Conservation (phyloP, 192 early-diverging fungal species). For the Umbelopsis vinacea region DNA sequence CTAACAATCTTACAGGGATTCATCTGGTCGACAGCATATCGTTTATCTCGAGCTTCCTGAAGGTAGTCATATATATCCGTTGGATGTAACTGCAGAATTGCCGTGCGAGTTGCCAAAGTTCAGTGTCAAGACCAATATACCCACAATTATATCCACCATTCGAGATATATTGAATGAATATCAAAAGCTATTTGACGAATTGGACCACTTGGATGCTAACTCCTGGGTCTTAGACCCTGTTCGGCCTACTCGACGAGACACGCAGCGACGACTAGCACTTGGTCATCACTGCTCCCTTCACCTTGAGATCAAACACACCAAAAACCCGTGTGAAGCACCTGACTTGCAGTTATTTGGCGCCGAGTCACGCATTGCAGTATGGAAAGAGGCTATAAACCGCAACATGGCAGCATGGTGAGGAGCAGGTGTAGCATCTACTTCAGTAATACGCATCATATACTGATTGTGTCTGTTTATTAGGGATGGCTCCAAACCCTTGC, state of each 20-base stretch:
- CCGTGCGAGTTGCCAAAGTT: background rate
- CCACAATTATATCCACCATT: background rate
- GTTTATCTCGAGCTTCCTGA: background rate
- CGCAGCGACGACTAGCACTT: slow-evolving; percentile 23
- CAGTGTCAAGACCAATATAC: background rate
- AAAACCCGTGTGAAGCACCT: slow-evolving; percentile 10
- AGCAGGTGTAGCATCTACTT: background rate
- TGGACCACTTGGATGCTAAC: slow-evolving; percentile 30
- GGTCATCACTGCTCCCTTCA: slow-evolving; percentile 28
- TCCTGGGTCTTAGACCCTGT: slow-evolving; percentile 25
- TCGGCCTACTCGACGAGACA: slow-evolving; percentile 6
- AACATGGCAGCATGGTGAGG: background rate
- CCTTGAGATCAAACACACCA: slow-evolving; percentile 19
- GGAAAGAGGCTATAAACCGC: background rate
- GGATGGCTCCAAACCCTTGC: background rate
- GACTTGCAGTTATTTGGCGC: slow-evolving; percentile 27
- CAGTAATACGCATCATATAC: background rate
- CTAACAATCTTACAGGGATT: background rate
- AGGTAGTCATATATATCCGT: background rate
- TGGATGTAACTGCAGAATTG: background rate
- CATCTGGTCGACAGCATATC: slow-evolving; percentile 10
- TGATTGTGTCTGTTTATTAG: background rate
- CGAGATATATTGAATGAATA: background rate
- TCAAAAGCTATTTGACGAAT: slow-evolving; percentile 11
- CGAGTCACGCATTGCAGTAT: background rate